Percentiles rank a stretch among this genome's conserved stretches.
phyloP scores from a whole-genome alignment of 305 asterid genomes.

The Fraxinus dipetala region DNA sequence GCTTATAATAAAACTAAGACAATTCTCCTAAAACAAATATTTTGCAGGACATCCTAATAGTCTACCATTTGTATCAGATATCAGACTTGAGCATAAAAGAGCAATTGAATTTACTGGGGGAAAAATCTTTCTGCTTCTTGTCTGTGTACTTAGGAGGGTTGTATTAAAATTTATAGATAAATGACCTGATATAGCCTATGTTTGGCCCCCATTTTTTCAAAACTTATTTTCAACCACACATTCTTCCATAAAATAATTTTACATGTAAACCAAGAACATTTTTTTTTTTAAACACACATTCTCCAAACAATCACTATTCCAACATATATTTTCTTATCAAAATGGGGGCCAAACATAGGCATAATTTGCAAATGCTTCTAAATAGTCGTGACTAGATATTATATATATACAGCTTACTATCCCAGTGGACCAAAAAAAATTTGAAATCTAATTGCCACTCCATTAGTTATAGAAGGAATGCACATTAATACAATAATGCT shows the following conservation, averaged over 20 bases:
- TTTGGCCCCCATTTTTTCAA: no score
- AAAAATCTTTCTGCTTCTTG: background rate
- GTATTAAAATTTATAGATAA: background rate
- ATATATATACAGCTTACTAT: background rate
- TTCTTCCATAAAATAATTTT: no score
- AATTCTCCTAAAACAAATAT: background rate
- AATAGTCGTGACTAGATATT: background rate
- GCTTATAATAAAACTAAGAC: background rate
- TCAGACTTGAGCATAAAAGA: background rate
- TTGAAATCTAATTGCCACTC: background rate
- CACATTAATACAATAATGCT: background rate
- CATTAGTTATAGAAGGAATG: background rate
- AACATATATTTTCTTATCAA: no score
- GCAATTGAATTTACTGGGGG: background rate
- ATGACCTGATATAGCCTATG: background rate
- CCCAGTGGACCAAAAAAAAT: background rate
- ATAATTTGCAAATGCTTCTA: background rate
- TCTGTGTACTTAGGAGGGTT: background rate
- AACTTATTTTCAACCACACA: no score
- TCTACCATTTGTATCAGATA: background rate
- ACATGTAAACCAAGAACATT: no score
- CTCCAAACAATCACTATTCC: no score
- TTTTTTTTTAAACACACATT: no score
- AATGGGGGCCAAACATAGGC: no score
- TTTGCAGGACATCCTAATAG: background rate